A percentile compares a stretch with the other conserved stretches of the same genome.
Evolutionary conservation across 2,329 filamentous ascomycete species (phyloP).

Genomic region (Colletotrichum abscissum): DNA sequence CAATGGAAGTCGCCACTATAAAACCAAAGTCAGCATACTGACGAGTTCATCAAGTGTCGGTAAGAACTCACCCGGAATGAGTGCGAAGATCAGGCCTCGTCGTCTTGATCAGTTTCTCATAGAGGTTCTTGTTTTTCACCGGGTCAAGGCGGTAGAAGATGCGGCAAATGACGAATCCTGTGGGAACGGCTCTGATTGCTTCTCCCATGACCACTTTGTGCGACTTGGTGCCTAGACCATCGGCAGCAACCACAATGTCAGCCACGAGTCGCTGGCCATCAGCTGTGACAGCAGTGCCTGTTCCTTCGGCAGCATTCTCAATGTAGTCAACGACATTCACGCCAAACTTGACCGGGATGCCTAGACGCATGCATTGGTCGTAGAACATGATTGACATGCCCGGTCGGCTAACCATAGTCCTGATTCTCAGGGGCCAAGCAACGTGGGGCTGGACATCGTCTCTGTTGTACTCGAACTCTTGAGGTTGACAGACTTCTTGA

Average conservation of each 20-base stretch:
- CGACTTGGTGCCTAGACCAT: conserved; percentile 12
- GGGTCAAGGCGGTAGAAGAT: not conserved
- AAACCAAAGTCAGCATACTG: too few relatives aligned
- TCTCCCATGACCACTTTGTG: conserved; percentile 5
- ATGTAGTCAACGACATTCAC: not conserved
- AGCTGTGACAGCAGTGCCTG: not conserved
- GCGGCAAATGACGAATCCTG: conserved; percentile 8
- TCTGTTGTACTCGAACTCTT: not conserved
- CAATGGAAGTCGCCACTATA: too few relatives aligned
- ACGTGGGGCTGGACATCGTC: not conserved
- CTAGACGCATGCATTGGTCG: not conserved
- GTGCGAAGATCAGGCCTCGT: not conserved
- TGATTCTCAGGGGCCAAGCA: conserved; percentile 14
- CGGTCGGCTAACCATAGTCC: conserved; percentile 9
- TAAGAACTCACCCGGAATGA: not conserved
- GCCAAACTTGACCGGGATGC: not conserved
- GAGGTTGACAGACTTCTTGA: not conserved
- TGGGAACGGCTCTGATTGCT: conserved; percentile 10
- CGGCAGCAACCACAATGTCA: conserved; percentile 15
- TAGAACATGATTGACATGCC: conserved; percentile 6
- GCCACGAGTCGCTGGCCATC: not conserved
- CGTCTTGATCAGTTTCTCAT: not conserved
- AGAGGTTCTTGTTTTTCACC: not conserved
- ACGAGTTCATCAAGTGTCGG: too few relatives aligned
- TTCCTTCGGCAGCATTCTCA: not conserved